phyloP scores from a whole-genome alignment of 2,329 filamentous ascomycete species.

The Diaporthe eres region DNA sequence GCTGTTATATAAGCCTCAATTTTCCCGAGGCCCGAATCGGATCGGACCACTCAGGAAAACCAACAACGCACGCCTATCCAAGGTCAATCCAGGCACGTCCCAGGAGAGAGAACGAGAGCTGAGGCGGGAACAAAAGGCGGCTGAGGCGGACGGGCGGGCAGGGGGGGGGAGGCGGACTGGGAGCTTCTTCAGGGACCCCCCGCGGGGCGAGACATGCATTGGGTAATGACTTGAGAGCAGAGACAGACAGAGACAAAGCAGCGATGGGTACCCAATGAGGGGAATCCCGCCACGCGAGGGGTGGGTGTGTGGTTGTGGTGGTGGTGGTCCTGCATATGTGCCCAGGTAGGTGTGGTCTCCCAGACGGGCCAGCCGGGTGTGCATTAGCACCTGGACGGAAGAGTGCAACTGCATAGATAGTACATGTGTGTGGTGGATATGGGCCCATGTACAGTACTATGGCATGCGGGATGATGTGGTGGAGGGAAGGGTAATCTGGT shows the following conservation, averaged over 20 bases:
- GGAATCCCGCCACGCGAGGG: constrained; percentile 19
- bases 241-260: not conserved
- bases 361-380: not conserved
- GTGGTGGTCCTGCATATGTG: constrained; percentile 5
- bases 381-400: constrained; percentile 12
- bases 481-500: not conserved
- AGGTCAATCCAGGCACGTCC: not conserved
- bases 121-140: constrained; percentile 1
- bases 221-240: constrained; percentile 9
- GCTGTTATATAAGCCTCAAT: not conserved
- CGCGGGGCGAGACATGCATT: constrained; percentile 29
- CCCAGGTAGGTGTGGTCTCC: not conserved
- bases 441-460: not conserved
- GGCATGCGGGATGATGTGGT: constrained; percentile 22
- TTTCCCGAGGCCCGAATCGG: not conserved
- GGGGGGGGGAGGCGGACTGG: not conserved
- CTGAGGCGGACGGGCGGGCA: not conserved
- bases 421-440: not conserved
- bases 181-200: constrained; percentile 1
- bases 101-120: not conserved
- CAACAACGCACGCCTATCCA: not conserved
- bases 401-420: constrained; percentile 5
- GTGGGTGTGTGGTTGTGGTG: not conserved
- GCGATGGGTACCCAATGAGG: constrained; percentile 18
- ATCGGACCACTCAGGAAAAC: not conserved